These are phyloP conservation scores for Pisolithus albus DNA, from an alignment of 768 basidiomycete genomes.

Conservation along the genomic window DNA sequence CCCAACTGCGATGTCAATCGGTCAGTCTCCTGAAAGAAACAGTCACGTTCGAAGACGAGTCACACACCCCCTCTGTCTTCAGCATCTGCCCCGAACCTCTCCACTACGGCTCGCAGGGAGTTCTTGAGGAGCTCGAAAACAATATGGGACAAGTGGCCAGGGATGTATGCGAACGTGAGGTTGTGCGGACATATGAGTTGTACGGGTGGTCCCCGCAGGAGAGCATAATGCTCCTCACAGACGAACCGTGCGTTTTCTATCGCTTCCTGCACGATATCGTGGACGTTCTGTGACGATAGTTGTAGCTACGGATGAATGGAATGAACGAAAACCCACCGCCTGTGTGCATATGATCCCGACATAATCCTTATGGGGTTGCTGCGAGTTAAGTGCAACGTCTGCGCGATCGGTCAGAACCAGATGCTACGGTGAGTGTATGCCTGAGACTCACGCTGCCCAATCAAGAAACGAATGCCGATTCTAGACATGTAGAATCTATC, in stretches of 20 bases:
- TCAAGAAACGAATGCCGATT: constrained; percentile 93
- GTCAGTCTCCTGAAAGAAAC: not conserved
- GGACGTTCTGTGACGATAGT: constrained; percentile 59
- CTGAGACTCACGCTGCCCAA: constrained; percentile 77
- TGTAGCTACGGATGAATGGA: not conserved
- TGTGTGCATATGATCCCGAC: constrained; percentile 97
- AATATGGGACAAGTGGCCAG: constrained; percentile 94
- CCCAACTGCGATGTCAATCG: not conserved
- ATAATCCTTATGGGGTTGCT: constrained; percentile 83
- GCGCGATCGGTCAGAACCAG: constrained; percentile 1
- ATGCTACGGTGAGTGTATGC: not conserved
- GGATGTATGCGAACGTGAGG: constrained; percentile 90
- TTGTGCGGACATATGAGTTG: constrained; percentile 89
- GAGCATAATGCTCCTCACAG: constrained; percentile 93
- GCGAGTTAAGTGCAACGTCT: constrained; percentile 94
- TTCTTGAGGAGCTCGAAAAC: constrained; percentile 97
- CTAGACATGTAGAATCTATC: constrained; percentile 96
- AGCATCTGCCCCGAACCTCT: constrained; percentile 77
- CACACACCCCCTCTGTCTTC: constrained; percentile 37
- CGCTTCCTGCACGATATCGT: constrained; percentile 96
- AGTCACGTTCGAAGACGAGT: not conserved
- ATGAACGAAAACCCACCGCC: constrained; percentile 48
- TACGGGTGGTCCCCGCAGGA: constrained; percentile 94
- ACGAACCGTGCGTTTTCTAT: constrained; percentile 95
- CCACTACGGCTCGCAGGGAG: constrained; percentile 93